Evolutionary conservation across 2,329 filamentous ascomycete genomes (phyloP).

Genomic region (Cyclaneusma minus): DNA sequence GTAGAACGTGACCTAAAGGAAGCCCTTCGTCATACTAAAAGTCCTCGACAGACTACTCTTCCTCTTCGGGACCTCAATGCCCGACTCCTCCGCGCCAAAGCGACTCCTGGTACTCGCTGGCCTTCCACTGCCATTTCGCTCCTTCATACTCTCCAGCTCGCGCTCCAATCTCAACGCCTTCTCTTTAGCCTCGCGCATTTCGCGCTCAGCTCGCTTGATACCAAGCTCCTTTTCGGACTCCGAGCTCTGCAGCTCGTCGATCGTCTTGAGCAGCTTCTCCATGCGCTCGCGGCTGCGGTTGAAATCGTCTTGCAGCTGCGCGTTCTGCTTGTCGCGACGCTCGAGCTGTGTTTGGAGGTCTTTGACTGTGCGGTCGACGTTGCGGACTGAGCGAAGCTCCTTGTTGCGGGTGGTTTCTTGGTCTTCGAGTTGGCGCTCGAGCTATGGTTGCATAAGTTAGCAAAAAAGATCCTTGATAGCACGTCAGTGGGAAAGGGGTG

Average conservation of each 20-base stretch:
- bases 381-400: slow-evolving; percentile 76
- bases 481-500: slow-evolving; percentile 1
- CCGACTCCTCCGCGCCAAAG: slow-evolving; percentile 14
- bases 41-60: slow-evolving; percentile 49
- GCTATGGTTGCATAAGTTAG: slow-evolving; percentile 33
- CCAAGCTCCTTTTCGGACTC: slow-evolving; percentile 71
- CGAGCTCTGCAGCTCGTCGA: slow-evolving; percentile 83
- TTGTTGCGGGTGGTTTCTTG: slow-evolving; percentile 67
- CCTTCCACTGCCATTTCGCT: slow-evolving; percentile 16
- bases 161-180: slow-evolving; percentile 69
- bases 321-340: slow-evolving; percentile 76
- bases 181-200: slow-evolving; percentile 78
- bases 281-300: slow-evolving; percentile 77
- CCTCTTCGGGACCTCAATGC: slow-evolving; percentile 42
- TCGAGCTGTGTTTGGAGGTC: slow-evolving; percentile 88
- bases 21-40: slow-evolving; percentile 64
- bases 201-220: slow-evolving; percentile 74
- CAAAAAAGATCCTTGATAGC: no score
- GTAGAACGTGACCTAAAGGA: no score
- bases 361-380: slow-evolving; percentile 85
- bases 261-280: slow-evolving; percentile 74
- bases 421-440: slow-evolving; percentile 73
- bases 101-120: slow-evolving; percentile 20
- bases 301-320: slow-evolving; percentile 70
- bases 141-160: slow-evolving; percentile 73